phyloP scores from a whole-genome alignment of 345 rosid genomes.

The Capsella bursapastoris region DNA sequence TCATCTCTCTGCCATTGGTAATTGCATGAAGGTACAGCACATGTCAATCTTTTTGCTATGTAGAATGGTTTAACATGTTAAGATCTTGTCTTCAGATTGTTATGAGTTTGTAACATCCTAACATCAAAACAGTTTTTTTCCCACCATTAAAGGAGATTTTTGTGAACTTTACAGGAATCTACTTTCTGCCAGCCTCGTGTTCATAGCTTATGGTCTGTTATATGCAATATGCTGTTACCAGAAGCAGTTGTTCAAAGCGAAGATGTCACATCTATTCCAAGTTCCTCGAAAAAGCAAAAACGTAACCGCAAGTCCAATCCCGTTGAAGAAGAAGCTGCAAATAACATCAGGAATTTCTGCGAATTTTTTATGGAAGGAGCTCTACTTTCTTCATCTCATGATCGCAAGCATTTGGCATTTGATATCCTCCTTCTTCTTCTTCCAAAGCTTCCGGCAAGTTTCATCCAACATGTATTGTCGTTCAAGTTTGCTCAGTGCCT shows the following conservation, averaged over 20 bases:
- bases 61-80: constrained; percentile 29
- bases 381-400: constrained; percentile 88
- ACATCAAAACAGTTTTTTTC: not conserved
- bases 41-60: constrained; percentile 18
- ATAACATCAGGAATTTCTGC: constrained; percentile 60
- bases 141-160: constrained; percentile 14
- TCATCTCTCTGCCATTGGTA: constrained; percentile 62
- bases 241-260: constrained; percentile 67
- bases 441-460: constrained; percentile 80
- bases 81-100: constrained; percentile 13
- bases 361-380: constrained; percentile 74
- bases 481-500: constrained; percentile 87
- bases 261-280: constrained; percentile 63
- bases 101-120: not conserved
- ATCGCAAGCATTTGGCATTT: constrained; percentile 89
- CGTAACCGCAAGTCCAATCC: constrained; percentile 72
- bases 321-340: constrained; percentile 75
- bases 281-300: constrained; percentile 79
- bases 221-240: constrained; percentile 79
- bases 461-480: constrained; percentile 65
- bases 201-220: constrained; percentile 83
- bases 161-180: constrained; percentile 75
- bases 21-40: constrained; percentile 79
- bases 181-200: constrained; percentile 96
- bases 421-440: constrained; percentile 80